These are phyloP conservation scores for Sporothrix variecibatus DNA, from an alignment of 2,329 filamentous ascomycete species.

Conservation along the genomic window DNA sequence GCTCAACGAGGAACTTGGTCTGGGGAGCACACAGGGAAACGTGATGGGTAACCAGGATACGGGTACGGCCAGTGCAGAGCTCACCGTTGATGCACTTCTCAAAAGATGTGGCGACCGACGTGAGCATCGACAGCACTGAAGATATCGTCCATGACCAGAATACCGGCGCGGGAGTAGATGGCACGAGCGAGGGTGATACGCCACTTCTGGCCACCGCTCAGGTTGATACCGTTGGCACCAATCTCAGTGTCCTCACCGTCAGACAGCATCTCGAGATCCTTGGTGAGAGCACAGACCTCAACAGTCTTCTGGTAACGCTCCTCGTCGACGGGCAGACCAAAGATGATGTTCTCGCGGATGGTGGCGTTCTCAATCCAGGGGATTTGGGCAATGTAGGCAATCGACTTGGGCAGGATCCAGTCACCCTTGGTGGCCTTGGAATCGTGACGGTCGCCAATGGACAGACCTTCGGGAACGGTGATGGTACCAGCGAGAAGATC, in stretches of 20 bases:
- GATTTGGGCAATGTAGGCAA: conserved; percentile 77
- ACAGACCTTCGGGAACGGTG: conserved; percentile 53
- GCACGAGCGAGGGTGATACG: conserved; percentile 77
- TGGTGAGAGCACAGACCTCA: conserved; percentile 70
- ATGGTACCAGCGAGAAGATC: conserved; percentile 67
- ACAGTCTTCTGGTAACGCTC: conserved; percentile 71
- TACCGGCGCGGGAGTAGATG: conserved; percentile 75
- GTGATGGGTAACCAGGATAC: conserved; percentile 80
- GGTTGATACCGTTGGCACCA: conserved; percentile 80
- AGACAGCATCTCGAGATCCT: conserved; percentile 73
- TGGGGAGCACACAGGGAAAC: conserved; percentile 69
- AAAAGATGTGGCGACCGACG: conserved; percentile 77
- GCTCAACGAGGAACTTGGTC: conserved; percentile 72
- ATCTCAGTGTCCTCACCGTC: conserved; percentile 81
- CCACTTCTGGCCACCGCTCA: conserved; percentile 84
- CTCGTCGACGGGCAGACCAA: conserved; percentile 69
- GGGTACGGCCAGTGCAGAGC: conserved; percentile 67
- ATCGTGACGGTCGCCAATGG: conserved; percentile 59
- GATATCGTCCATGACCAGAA: conserved; percentile 79
- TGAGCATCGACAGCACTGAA: conserved; percentile 83
- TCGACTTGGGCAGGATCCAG: conserved; percentile 69
- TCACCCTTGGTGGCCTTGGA: conserved; percentile 61
- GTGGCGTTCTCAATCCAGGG: conserved; percentile 85
- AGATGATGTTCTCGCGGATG: conserved; percentile 76
- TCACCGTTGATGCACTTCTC: conserved; percentile 74